Percentiles rank a stretch among this genome's conserved stretches.
Evolutionary conservation across 1,284 basidiomycete species (phyloP).

Genomic region (Boletus holoroseus): DNA sequence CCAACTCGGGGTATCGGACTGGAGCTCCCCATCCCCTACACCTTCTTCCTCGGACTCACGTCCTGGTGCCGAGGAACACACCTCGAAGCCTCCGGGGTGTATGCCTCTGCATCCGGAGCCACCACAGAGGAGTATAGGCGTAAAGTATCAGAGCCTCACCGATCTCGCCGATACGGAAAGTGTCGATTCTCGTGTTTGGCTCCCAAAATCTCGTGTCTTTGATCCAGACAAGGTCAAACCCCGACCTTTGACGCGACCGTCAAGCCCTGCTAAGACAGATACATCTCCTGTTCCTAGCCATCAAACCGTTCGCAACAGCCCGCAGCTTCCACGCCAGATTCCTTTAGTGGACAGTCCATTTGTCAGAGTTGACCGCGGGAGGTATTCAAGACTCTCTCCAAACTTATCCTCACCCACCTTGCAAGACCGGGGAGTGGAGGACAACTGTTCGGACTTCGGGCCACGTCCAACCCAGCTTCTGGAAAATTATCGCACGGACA

Average conservation of each 20-base stretch:
- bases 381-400: constrained; percentile 16
- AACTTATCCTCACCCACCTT: constrained; percentile 24
- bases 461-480: not conserved
- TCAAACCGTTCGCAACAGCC: not conserved
- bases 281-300: not conserved
- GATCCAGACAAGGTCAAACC: constrained; percentile 28
- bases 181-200: constrained; percentile 30
- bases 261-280: constrained; percentile 20
- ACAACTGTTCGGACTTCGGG: not conserved
- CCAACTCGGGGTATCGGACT: constrained; percentile 9
- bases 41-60: constrained; percentile 4
- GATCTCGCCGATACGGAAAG: constrained; percentile 15
- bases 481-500: not conserved
- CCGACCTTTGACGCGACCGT: constrained; percentile 18
- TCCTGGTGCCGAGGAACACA: constrained; percentile 11
- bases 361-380: constrained; percentile 25
- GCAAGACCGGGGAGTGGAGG: constrained; percentile 4
- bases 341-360: constrained; percentile 12
- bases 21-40: constrained; percentile 1
- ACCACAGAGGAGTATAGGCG: constrained; percentile 12
- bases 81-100: constrained; percentile 4
- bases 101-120: constrained; percentile 9
- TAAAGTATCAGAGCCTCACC: constrained; percentile 23
- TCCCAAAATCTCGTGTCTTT: constrained; percentile 25
- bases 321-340: not conserved